Percentiles rank a stretch among this genome's conserved stretches.
These are phyloP conservation scores for Lecanicillium sp. DNA, from an alignment of 2,329 filamentous ascomycete species.

Conservation along the genomic window DNA sequence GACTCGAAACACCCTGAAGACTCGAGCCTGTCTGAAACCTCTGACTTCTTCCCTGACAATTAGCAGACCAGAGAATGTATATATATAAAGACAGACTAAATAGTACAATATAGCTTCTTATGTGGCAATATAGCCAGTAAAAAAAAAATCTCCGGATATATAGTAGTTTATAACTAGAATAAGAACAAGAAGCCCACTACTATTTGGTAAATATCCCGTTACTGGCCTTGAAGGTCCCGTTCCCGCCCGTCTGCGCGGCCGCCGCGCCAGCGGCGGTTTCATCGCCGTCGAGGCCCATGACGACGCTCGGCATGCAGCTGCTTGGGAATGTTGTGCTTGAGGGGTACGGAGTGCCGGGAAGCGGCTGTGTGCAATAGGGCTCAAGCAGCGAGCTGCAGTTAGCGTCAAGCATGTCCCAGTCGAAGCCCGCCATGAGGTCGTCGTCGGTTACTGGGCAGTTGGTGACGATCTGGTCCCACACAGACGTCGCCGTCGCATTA, in stretches of 20 bases:
- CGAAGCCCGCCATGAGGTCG: background rate
- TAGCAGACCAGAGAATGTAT: too few species aligned
- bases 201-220: background rate
- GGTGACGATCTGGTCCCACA: background rate
- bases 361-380: background rate
- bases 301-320: background rate
- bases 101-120: too few species aligned
- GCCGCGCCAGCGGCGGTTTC: too few species aligned
- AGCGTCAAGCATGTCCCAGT: background rate
- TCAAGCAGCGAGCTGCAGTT: background rate
- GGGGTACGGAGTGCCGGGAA: background rate
- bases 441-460: background rate
- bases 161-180: too few species aligned
- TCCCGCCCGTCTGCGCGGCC: too few species aligned
- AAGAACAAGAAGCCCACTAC: too few species aligned
- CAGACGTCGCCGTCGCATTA: background rate
- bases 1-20: too few species aligned
- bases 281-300: background rate
- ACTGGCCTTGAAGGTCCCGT: background rate
- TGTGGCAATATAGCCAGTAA: too few species aligned
- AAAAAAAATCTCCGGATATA: too few species aligned
- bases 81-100: too few species aligned
- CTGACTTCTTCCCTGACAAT: too few species aligned
- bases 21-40: too few species aligned
- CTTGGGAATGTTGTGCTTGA: background rate